A percentile compares a stretch with the other conserved stretches of the same genome.
These are phyloP conservation scores for Ramalina intermedia DNA, from an alignment of 495 filamentous ascomycete species.

Conservation along the genomic window DNA sequence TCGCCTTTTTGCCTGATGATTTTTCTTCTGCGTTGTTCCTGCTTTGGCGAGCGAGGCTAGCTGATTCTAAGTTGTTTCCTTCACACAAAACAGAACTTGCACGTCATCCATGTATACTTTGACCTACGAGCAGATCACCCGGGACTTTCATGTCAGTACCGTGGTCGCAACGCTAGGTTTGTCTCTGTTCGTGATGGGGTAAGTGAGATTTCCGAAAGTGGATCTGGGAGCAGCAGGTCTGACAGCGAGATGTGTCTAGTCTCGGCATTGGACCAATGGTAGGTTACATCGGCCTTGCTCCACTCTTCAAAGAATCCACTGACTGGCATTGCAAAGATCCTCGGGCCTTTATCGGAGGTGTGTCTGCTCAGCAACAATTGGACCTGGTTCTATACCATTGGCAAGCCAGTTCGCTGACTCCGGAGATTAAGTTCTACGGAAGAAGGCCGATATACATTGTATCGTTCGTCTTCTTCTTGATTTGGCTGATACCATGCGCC, in stretches of 20 bases:
- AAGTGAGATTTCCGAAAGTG: not conserved
- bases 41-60: not conserved
- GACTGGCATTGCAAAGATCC: conserved; percentile 46
- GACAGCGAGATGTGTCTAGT: not conserved
- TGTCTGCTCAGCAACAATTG: not conserved
- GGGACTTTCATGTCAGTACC: conserved; percentile 56
- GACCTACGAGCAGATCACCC: conserved; percentile 68
- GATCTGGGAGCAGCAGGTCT: not conserved
- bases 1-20: too few relatives aligned
- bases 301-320: not conserved
- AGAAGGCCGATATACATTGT: conserved; percentile 69
- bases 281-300: conserved; percentile 13
- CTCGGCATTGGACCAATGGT: conserved; percentile 12
- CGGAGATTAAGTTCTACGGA: conserved; percentile 62
- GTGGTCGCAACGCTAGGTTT: conserved; percentile 67
- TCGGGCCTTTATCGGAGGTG: conserved; percentile 50
- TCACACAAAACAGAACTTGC: conserved; percentile 46
- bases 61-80: not conserved
- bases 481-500: conserved; percentile 82
- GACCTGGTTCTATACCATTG: not conserved
- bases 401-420: not conserved
- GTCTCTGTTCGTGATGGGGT: conserved; percentile 62
- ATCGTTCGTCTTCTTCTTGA: conserved; percentile 63
- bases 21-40: not conserved
- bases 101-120: conserved; percentile 79